Conservation (phyloP, 1,284 basidiomycete species). For the Austroboletus niveus region DNA sequence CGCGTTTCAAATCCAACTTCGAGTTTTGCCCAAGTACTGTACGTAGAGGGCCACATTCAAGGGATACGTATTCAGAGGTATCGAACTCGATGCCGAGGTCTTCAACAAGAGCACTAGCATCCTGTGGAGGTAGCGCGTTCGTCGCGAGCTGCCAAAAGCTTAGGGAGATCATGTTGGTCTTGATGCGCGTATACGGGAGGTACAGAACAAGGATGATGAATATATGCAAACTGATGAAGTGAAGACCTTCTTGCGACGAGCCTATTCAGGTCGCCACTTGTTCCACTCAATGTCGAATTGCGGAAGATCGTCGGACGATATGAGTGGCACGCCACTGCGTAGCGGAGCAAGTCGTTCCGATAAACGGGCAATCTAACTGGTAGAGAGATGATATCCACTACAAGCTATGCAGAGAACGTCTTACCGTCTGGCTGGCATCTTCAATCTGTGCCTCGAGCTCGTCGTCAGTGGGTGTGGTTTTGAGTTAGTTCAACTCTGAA, state of each 20-base stretch:
- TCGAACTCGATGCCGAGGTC: conserved; percentile 76
- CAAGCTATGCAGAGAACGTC: neutral
- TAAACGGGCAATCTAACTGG: conserved; percentile 47
- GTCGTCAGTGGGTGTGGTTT: conserved; percentile 62
- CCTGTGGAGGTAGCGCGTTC: conserved; percentile 62
- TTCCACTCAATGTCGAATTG: conserved; percentile 64
- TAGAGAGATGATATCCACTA: neutral
- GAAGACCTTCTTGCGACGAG: conserved; percentile 65
- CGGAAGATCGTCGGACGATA: conserved; percentile 64
- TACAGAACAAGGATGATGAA: neutral
- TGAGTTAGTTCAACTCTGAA: conserved; percentile 64
- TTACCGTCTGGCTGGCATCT: conserved; percentile 44
- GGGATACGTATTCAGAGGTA: conserved; percentile 55
- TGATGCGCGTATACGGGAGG: conserved; percentile 3
- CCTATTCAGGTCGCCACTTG: conserved; percentile 73
- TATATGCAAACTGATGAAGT: conserved; percentile 45
- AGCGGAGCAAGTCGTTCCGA: conserved; percentile 58
- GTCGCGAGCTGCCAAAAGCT: conserved; percentile 75
- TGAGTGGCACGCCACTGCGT: conserved; percentile 59
- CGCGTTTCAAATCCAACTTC: conserved; percentile 27
- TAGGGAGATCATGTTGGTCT: neutral
- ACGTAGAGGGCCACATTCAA: conserved; percentile 36
- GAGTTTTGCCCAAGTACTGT: conserved; percentile 4
- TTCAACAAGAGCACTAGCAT: conserved; percentile 59
- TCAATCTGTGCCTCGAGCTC: conserved; percentile 56